Base-by-base conservation (phyloP, 768 basidiomycete species). In the Lactarius psammicola region DNA sequence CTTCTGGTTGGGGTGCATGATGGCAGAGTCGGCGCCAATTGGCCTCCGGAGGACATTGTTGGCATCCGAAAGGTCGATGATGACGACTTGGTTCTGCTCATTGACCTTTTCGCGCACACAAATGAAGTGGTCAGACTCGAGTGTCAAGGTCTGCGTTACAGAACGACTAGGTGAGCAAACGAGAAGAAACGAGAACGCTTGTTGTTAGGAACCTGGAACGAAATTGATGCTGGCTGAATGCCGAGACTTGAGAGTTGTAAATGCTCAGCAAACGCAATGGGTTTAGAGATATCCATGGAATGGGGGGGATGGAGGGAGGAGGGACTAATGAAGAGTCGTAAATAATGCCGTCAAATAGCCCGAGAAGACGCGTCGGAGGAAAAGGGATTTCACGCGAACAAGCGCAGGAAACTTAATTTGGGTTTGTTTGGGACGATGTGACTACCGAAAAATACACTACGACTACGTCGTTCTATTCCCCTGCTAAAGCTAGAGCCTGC, bases 121-220 rank as follows among this genome's bases (percentile, higher is more conserved):
- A 72, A 99, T 97, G 79, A 92, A 99, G 76, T 93, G 92, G 82
- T 99, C 97, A 70, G 94, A 96, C 80, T 98, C 95, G 70, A 99
- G 83, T 6, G 97, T 98, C 71, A 98, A 80, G 30, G 90, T 94
- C 93, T 94, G 69, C 30, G 56, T 38, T 53, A 42, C 31, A 36
- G 10, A 34, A 23, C 56, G 8, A 51, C 55, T 8, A 40, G 49
- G 51, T 59, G 30, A 63, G 57, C 11, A 26, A 49, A 56, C 4
- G 55, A 46, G 33, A 65, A 60, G 49, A 59, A n/a, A 38, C n/a
- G 42, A 46, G 56, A 26, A 60, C 23, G 53, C 4, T 33, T 40
- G 60, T 36, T 63, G 23, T 78, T 75, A 80, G 83, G 70, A 72
- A 90, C 92, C 85, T 97, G 95, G 80, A 98, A 99, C 23, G 94